Evolutionary conservation across 371 early-diverging fungal genomes (phyloP).

Genomic region (Actinomortierella ambigua): DNA sequence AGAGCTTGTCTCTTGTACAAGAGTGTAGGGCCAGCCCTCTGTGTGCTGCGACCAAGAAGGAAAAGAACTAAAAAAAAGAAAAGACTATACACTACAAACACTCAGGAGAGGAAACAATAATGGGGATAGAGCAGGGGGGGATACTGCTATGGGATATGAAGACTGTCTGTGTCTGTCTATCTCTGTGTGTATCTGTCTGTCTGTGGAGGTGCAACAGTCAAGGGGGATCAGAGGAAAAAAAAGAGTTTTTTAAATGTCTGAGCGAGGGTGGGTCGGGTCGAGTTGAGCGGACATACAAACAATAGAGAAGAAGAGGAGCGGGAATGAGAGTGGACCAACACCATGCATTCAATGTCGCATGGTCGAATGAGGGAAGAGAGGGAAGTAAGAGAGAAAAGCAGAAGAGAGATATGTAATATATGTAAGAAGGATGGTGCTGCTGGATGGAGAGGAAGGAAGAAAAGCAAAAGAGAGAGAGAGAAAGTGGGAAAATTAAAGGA

Average conservation of each 20-base stretch:
- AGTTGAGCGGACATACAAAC: background rate
- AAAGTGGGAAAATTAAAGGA: slow-evolving; percentile 1
- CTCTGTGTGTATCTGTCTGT: background rate
- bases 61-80: background rate
- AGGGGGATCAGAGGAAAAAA: too few relatives aligned
- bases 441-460: background rate
- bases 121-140: too few relatives aligned
- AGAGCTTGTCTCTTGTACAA: background rate
- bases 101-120: too few relatives aligned
- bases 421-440: too few relatives aligned
- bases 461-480: background rate
- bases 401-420: too few relatives aligned
- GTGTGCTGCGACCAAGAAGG: too few relatives aligned
- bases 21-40: too few relatives aligned
- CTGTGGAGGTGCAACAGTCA: slow-evolving; percentile 4
- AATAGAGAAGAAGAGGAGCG: background rate
- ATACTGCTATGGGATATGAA: too few relatives aligned
- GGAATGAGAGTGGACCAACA: background rate
- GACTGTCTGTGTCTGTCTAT: slow-evolving; percentile 2
- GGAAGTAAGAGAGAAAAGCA: slow-evolving; percentile 3
- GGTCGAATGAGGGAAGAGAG: background rate
- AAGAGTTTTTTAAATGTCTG: background rate
- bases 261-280: background rate
- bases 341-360: too few relatives aligned
- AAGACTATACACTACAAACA: too few relatives aligned